These are phyloP conservation scores for Nyssa sinensis DNA, from an alignment of 148 eudicot genomes.

Conservation along the genomic window DNA sequence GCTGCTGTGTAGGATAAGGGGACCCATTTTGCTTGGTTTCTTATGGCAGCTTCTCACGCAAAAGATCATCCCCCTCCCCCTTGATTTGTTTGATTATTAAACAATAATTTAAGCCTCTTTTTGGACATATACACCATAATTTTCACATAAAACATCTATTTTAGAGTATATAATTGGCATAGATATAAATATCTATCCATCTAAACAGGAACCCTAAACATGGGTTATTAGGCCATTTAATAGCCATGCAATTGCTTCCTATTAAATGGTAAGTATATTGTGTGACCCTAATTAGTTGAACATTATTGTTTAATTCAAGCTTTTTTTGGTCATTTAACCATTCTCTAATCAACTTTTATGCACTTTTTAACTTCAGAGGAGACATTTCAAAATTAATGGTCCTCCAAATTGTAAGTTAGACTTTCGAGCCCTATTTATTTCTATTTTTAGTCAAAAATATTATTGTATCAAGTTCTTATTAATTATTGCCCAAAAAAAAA, in stretches of 20 bases:
- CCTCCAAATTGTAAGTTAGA: no score
- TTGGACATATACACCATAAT: no score
- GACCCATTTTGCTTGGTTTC: conserved; percentile 3
- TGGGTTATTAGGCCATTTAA: background rate
- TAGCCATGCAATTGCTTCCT: background rate
- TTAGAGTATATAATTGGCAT: no score
- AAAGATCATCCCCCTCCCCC: conserved; percentile 16
- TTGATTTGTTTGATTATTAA: no score
- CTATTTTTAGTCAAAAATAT: no score
- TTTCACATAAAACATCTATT: background rate
- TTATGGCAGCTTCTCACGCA: conserved; percentile 21
- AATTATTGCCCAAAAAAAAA: no score
- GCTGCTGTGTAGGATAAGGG: background rate
- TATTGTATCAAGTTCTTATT: no score
- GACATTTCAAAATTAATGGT: no score
- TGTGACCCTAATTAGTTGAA: background rate
- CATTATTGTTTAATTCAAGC: background rate
- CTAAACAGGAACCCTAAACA: background rate
- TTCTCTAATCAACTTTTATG: background rate
- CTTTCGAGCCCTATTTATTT: no score
- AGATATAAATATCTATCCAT: no score
- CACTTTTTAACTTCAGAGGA: background rate
- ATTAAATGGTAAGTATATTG: background rate
- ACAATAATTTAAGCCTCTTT: background rate
- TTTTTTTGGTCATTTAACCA: background rate